Base-by-base conservation (phyloP, 306 rosid genomes). In the Begonia masoniana region DNA sequence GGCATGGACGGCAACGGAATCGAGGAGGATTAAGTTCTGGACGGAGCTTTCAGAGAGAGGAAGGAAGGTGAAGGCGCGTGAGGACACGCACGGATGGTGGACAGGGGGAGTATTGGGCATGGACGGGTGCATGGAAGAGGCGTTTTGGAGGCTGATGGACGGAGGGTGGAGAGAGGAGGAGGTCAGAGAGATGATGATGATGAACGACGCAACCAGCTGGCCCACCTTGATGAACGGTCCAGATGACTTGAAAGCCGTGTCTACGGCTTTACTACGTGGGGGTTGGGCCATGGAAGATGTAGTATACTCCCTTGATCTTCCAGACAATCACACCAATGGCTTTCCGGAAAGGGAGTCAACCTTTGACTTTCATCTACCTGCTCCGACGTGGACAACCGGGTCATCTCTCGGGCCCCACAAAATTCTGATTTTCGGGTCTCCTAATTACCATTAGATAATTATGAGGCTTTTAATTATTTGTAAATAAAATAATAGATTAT, bases 121-220 rank as follows among this genome's bases (percentile, higher is more conserved):
- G 12, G 72, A 68, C 0, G 68, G 48, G 53, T 81, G 92, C 47
- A 24, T 91, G 77, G 84, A 83, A 5, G 60, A 64, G 23, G 87
- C 65, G 61, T 56, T 62, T 42, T 45, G 80, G 78, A 69, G 58
- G 54, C n/a, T 91, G 75, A 68, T 85, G 15, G 75, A 83, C 3
- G 96, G 94, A 15, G 94, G 97, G 51, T 91, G 97, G 97, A 65
- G 39, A 54, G 96, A 85, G 17, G 94, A 85, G 47, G 97, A 91
- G 53, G 72, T 91, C 8, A 59, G 67, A 14, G 97, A 91, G 47
- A 85, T 91, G 94, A 75, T 78, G 89, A 74, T 63, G 80, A 64
- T 63, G 72, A 77, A 71, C 57, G 67, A 69, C 14, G 63, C 12
- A 0, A 10, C 17, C 5, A 58, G 41, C 10, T 59, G 9, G 60